A percentile compares a stretch with the other conserved stretches of the same genome.
phyloP scores from a whole-genome alignment of 1,139 yeast genomes.

The Candida labiduridarum region DNA sequence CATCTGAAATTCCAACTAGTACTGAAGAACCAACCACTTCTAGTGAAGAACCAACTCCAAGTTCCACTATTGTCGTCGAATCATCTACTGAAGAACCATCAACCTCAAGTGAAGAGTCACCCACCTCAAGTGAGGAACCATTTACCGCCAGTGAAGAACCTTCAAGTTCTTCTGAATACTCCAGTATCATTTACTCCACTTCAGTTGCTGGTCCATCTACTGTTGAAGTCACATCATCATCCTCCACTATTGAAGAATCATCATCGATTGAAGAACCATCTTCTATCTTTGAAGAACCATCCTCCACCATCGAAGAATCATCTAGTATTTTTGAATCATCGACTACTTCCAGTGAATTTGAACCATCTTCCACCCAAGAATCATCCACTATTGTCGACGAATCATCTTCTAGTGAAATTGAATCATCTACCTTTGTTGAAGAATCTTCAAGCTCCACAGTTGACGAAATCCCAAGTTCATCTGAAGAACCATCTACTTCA shows the following conservation, averaged over 20 bases:
- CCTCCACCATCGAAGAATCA: background rate
- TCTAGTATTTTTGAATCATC: background rate
- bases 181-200: background rate
- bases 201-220: background rate
- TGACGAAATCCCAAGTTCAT: background rate
- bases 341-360: background rate
- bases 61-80: background rate
- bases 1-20: conserved; percentile 3
- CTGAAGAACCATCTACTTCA: background rate
- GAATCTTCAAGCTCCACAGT: background rate
- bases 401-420: background rate
- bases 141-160: background rate
- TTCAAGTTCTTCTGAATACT: background rate
- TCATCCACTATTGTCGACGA: background rate
- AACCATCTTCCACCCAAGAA: background rate
- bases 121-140: background rate
- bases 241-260: background rate
- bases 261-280: background rate
- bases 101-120: background rate
- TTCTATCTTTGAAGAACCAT: background rate
- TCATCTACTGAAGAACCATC: background rate
- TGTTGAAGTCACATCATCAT: background rate
- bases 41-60: background rate
- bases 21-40: conserved; percentile 2
- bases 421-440: background rate